Percentiles rank a stretch among this genome's conserved stretches.
Evolutionary conservation across 2,329 filamentous ascomycete species (phyloP).

Genomic region (Botrytis byssoidea): DNA sequence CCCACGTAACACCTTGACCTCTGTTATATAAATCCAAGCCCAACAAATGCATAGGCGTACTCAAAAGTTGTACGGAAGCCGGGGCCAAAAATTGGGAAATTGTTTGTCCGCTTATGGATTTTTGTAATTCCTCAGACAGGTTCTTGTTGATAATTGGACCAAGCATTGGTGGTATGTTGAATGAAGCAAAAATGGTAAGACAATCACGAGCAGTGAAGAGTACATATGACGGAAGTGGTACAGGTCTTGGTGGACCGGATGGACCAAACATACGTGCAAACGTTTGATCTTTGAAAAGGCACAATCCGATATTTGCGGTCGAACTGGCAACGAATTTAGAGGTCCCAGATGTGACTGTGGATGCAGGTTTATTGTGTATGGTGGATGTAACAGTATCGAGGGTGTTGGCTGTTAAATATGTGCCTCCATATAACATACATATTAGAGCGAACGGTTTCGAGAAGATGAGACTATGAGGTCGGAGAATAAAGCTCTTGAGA

Average conservation of each 20-base stretch:
- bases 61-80: slow-evolving; percentile 73
- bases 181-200: slow-evolving; percentile 86
- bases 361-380: slow-evolving; percentile 53
- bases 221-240: slow-evolving; percentile 68
- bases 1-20: slow-evolving; percentile 46
- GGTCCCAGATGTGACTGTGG: slow-evolving; percentile 67
- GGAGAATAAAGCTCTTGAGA: slow-evolving; percentile 53
- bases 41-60: slow-evolving; percentile 80
- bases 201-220: slow-evolving; percentile 83
- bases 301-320: slow-evolving; percentile 78
- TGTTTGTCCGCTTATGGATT: slow-evolving; percentile 52
- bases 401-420: slow-evolving; percentile 83
- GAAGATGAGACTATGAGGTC: slow-evolving; percentile 60
- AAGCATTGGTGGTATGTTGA: slow-evolving; percentile 81
- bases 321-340: slow-evolving; percentile 80
- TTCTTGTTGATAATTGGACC: slow-evolving; percentile 64
- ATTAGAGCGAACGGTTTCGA: slow-evolving; percentile 69
- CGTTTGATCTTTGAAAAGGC: slow-evolving; percentile 85
- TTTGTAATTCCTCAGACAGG: slow-evolving; percentile 53
- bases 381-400: slow-evolving; percentile 79
- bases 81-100: slow-evolving; percentile 79
- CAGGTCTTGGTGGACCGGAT: slow-evolving; percentile 50
- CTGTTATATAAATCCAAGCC: slow-evolving; percentile 87
- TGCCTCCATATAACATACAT: slow-evolving; percentile 77
- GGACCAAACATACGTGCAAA: slow-evolving; percentile 83